Evolutionary conservation across 202 grass and related monocot genomes (phyloP), one percentile per base, ranked within the genome.

Genomic region (Zizania palustris): DNA sequence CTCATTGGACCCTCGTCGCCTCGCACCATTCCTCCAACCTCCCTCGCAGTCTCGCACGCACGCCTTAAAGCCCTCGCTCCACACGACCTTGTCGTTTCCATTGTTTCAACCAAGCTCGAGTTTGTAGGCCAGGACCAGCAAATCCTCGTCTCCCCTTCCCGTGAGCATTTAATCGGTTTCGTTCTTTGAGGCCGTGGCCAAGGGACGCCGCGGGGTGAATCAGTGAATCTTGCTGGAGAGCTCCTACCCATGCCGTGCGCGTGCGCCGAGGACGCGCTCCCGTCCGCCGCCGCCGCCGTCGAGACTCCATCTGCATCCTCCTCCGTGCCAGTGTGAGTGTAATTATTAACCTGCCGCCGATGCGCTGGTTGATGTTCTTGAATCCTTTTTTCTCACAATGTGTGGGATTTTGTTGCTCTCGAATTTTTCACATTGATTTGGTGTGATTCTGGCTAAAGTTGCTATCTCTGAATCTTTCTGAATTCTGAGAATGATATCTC

Each of bases 261-360:
- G 59, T 60, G 82, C 51, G 77, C 86, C 35, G 86, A 67, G 76
- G 86, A 84, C 71, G 86, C 86, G 49, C 36, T 88, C 41, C 68
- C 65, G 0, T 63, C 84, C 28, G 28, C 28, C 28, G 28, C 28
- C 56, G 84, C 80, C 22, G 41, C 14, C 65, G 68, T 38, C 80
- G 80, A 64, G 15, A 49, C 60, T 76, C 49, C 65, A 35, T 67
- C 71, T 14, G 41, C 71, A 34, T 45, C 65, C 37, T 40, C 75
- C 34, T 3, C 48, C 11, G 59, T 48, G 18, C 18, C 61, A 18
- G 59, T 19, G 81, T 85, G 63, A 55, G 85, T 86, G 50, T 19
- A 19, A 28, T 28, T 28, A 28, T 44, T 77, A 11, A 6, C 12
- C 42, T 16, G n/a, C 40, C 12, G 5, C 34, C n/a, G 36, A n/a